phyloP scores from a whole-genome alignment of 805 yeast species.

The Candida khao-thaluensis region DNA sequence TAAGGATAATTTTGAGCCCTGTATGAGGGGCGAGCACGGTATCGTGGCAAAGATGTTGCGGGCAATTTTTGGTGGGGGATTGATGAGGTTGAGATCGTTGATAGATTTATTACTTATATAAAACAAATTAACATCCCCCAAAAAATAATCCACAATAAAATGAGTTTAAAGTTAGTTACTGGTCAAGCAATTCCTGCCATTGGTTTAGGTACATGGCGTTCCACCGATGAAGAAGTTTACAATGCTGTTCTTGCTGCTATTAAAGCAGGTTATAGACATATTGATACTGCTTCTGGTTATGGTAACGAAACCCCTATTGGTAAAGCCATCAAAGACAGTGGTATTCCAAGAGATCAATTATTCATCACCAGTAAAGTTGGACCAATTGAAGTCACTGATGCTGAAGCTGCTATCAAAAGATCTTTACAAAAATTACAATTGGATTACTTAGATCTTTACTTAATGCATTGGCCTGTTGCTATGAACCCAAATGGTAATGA shows the following conservation, averaged over 20 bases:
- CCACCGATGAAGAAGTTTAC: constrained; percentile 52
- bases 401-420: constrained; percentile 52
- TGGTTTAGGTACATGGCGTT: constrained; percentile 73
- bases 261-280: constrained; percentile 67
- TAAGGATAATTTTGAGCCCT: too few species aligned
- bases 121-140: too few species aligned
- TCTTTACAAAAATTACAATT: constrained; percentile 63
- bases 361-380: constrained; percentile 74
- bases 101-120: too few species aligned
- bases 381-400: constrained; percentile 52
- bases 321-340: constrained; percentile 50
- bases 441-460: constrained; percentile 75
- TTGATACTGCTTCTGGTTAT: constrained; percentile 74
- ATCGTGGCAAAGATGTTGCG: too few species aligned
- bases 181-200: constrained; percentile 64
- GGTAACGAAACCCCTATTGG: constrained; percentile 68
- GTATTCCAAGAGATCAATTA: constrained; percentile 61
- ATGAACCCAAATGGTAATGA: constrained; percentile 42
- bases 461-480: constrained; percentile 77
- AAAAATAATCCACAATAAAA: too few species aligned
- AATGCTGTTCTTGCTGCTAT: constrained; percentile 58
- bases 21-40: too few species aligned
- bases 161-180: constrained; percentile 39
- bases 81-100: too few species aligned
- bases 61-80: too few species aligned